A percentile compares a stretch with the other conserved stretches of the same genome.
Conservation (phyloP, 2,329 filamentous ascomycete genomes). For the Coniochaeta prunicola region DNA sequence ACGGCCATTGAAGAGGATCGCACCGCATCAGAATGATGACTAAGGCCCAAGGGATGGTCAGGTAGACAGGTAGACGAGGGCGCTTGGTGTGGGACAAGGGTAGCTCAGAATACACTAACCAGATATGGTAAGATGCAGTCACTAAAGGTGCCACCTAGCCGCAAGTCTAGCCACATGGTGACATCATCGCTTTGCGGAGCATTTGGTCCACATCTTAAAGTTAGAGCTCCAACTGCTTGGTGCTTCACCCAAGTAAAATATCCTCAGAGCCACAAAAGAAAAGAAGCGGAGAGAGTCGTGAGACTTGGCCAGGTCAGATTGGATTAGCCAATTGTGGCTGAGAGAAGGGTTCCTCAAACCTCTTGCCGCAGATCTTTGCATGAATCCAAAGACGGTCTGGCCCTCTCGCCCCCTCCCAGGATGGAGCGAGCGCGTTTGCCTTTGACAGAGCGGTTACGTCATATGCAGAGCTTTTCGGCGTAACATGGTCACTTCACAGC, state of each 20-base stretch:
- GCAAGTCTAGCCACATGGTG: not conserved
- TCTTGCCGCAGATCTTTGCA: not conserved
- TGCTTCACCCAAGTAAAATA: not conserved
- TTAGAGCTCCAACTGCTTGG: not conserved
- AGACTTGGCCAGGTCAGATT: not conserved
- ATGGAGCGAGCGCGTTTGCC: not conserved
- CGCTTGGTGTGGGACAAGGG: too few relatives aligned
- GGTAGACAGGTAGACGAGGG: too few relatives aligned
- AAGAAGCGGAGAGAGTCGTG: too few relatives aligned
- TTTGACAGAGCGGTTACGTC: not conserved
- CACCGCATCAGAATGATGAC: too few relatives aligned
- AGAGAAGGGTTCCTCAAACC: not conserved
- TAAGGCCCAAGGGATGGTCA: too few relatives aligned
- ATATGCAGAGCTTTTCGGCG: not conserved
- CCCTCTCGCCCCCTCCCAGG: not conserved
- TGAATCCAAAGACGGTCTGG: not conserved
- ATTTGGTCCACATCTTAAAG: not conserved
- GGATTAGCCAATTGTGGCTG: not conserved
- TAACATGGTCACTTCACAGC: not conserved
- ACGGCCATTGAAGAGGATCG: too few relatives aligned
- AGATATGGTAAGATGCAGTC: too few relatives aligned
- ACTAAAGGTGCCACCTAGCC: too few relatives aligned
- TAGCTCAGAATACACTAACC: not conserved
- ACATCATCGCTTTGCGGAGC: not conserved
- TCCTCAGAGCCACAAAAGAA: not conserved